Percentiles rank a stretch among this genome's conserved stretches.
Evolutionary conservation across 2,329 filamentous ascomycete genomes (phyloP).

Genomic region (Penicillium freii): DNA sequence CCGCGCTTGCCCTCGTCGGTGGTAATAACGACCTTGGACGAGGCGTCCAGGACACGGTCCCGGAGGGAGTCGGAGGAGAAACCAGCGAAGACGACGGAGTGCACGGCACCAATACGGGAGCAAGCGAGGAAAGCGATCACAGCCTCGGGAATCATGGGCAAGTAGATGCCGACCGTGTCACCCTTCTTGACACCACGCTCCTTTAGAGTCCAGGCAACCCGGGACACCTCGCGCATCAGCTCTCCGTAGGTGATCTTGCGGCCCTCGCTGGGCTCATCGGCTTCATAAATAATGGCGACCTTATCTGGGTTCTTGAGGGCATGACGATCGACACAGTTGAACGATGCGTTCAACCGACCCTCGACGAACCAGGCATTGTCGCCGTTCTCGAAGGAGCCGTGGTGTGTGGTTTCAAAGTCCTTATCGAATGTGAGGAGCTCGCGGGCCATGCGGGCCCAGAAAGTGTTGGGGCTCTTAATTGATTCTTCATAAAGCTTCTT

Average conservation of each 20-base stretch:
- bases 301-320: conserved; percentile 92
- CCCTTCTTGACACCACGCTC: conserved; percentile 96
- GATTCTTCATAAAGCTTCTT: conserved; percentile 72
- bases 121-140: conserved; percentile 88
- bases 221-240: conserved; percentile 87
- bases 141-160: conserved; percentile 98
- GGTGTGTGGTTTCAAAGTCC: conserved; percentile 87
- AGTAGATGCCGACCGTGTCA: conserved; percentile 93
- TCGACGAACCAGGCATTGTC: conserved; percentile 95
- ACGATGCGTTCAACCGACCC: conserved; percentile 89
- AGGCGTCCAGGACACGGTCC: conserved; percentile 87
- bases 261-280: conserved; percentile 83
- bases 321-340: conserved; percentile 96
- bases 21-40: conserved; percentile 92
- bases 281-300: conserved; percentile 97
- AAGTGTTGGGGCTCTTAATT: conserved; percentile 81
- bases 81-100: conserved; percentile 96
- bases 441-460: conserved; percentile 83
- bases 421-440: conserved; percentile 86
- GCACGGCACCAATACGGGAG: conserved; percentile 86
- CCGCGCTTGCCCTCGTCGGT: conserved; percentile 97
- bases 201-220: conserved; percentile 82
- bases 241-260: conserved; percentile 90
- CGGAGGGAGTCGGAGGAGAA: conserved; percentile 96
- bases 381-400: conserved; percentile 71